Evolutionary conservation across 192 early-diverging fungal species (phyloP), one percentile per base, ranked within the genome.

Genomic region (Entomortierella chlamydospora): DNA sequence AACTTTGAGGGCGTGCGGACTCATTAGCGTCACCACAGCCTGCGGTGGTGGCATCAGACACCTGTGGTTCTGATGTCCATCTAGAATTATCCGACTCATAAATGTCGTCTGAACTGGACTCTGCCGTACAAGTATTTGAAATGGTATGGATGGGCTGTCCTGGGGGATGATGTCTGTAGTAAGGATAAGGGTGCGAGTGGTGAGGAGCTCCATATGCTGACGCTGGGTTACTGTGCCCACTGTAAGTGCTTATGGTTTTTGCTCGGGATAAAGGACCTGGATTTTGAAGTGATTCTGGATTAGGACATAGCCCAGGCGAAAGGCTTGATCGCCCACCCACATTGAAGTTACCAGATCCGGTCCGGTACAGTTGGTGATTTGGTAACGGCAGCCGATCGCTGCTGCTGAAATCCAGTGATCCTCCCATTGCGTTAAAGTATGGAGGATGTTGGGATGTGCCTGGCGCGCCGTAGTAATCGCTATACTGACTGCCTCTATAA

Each of bases 271-370:
- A 9, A 9, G 41, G 69, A 30, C 69, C 62, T 8, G 26, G 53
- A 26, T 22, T 56, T 26, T 26, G 43, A 28, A 18, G 2, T 8
- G 2, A 13, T 2, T 47, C 39, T 39, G 65, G 22, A 18, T 45
- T 9, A 9, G 31, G 53, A 31, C 51, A 57, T 10, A 55, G 30
- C 1, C 59, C 73, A 25, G 73, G 60, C 0, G 73, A 77, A 42
- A 63, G 73, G 33, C 73, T 77, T 1, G 73, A 68, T 25, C 66
- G 51, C 5, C 65, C 65, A 51, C 43, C 58, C 20, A 63, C 17
- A 50, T 55, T 62, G 0, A 13, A 10, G 22, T 49, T 53, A n/a
- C 63, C 57, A 17, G 45, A 23, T 0, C 49, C 43, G 25, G 13
- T 58, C 23, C 31, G 34, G 12, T 64, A 42, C 31, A 34, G 39